Evolutionary conservation across 345 rosid species (phyloP).

Genomic region (Eucalyptus brandiana): DNA sequence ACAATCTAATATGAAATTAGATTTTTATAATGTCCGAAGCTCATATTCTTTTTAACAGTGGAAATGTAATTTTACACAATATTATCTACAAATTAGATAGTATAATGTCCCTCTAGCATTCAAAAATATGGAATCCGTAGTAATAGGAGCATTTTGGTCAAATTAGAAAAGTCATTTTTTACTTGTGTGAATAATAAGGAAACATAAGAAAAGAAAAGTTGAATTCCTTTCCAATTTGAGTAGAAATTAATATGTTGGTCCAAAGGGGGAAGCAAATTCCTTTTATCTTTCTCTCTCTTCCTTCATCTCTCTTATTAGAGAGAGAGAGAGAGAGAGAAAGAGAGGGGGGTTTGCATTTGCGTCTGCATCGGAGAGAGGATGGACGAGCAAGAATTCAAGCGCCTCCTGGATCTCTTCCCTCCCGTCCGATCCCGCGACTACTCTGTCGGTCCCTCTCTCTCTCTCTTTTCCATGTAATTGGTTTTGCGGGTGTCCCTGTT

Average conservation of each 20-base stretch:
- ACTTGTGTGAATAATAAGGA: background rate
- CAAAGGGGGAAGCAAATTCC: background rate
- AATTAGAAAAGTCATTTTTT: background rate
- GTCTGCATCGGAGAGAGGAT: background rate
- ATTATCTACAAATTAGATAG: background rate
- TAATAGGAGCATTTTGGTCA: background rate
- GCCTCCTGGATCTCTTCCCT: constrained; percentile 70
- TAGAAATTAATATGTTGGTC: background rate
- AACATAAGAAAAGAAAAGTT: background rate
- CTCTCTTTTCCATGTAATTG: background rate
- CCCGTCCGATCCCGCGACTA: constrained; percentile 68
- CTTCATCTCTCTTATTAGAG: background rate
- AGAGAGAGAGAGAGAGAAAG: background rate
- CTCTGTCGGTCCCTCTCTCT: constrained; percentile 17
- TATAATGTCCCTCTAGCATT: background rate
- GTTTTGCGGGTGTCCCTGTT: background rate
- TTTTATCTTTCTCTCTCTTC: background rate
- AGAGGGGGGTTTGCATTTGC: background rate
- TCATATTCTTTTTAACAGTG: accelerated
- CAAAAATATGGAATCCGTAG: background rate
- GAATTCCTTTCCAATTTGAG: background rate
- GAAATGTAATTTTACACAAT: background rate
- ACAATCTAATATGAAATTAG: background rate
- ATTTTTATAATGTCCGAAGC: accelerated
- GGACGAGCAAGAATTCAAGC: constrained; percentile 80